Evolutionary conservation across 768 basidiomycete species (phyloP), one percentile per base, ranked within the genome.

Genomic region (Strobilomyces dryophilus): DNA sequence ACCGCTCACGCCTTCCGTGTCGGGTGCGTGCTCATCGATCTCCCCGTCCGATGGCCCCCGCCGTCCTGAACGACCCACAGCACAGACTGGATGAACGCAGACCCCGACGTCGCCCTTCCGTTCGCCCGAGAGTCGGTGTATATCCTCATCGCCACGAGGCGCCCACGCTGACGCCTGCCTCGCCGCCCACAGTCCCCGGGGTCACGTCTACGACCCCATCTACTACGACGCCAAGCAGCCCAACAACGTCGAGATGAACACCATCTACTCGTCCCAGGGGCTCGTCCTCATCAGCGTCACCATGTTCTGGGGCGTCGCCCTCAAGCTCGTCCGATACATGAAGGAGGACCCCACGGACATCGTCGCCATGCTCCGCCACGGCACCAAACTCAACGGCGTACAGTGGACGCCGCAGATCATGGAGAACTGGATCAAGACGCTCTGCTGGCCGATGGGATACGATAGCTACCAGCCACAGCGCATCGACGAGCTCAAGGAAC

Each of bases 81-180:
- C 1, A 55, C 67, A 47, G 86, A 88, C 64, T 89, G 87, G 87
- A 86, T 89, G 86, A 88, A 88, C 51, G 78, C 81, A 5, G 82
- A 86, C 57, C 82, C 87, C 0, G 87, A 89, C 56, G 74, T 86
- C 14, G 83, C 86, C 3, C 72, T 89, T 45, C 86, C 87, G 15
- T 78, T 83, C 77, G 79, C 81, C 18, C 65, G 70, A 54, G 81
- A 84, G 82, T 86, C 61, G 68, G 84, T 63, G 44, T 45, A 26
- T 21, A 45, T 48, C 45, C 36, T 24, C 26, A 35, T 27, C 1
- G 24, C 40, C 47, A 52, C 55, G 49, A 44, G 44, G 40, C 37
- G 6, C 27, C 45, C 59, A 45, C 29, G 51, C 48, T 64, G 46
- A 59, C 34, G 5, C 39, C 29, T 1, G 17, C 12, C n/a, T n/a